Base-by-base conservation (phyloP, 2,329 filamentous ascomycete species). In the Penicillium sp. region DNA sequence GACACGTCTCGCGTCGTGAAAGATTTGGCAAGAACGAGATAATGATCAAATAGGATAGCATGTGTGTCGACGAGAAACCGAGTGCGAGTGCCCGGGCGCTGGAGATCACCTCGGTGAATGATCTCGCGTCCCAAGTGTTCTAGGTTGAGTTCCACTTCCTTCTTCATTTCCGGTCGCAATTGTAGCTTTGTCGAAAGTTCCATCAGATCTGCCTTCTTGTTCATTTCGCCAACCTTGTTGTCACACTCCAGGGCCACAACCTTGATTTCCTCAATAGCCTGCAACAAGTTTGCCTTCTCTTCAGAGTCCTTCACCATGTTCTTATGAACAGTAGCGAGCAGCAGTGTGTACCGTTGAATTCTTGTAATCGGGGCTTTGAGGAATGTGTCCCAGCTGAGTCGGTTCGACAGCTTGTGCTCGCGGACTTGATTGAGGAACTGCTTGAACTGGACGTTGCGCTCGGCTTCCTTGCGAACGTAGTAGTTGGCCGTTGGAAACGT, bases 51-150 rank as follows among this genome's bases (percentile, higher is more conserved):
- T 0, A 98, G 76, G 31, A 98, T 78, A 2, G 87, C 89, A 62
- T 96, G 89, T 0, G 87, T 94, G 57, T 98, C 93, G 6, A 97
- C 82, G 84, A 91, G 95, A 60, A 97, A 93, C 41, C 89, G 83
- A 29, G 84, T 87, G 62, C 87, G 94, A 30, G 83, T 85, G 39
- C 91, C 89, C 72, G 89, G 85, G 47, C 93, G 78, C 62, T 94
- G 88, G 41, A 98, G 71, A 54, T 97, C 90, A 41, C 93, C 93
- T 55, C 90, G 81, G 64, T 84, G 84, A 46, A 98, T 85, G 40
- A 98, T 77, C 59, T 95, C 85, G 48, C 93, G 81, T 10, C 91
- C 91, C n/a, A 96, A 78, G 60, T 97, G 91, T 53, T 95, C 87
- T 10, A 98, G 76, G 57, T 97, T 94, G 36, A 98, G 77, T 55